These are phyloP conservation scores for Saturnispora diversa DNA, from an alignment of 805 yeast genomes.

Conservation along the genomic window DNA sequence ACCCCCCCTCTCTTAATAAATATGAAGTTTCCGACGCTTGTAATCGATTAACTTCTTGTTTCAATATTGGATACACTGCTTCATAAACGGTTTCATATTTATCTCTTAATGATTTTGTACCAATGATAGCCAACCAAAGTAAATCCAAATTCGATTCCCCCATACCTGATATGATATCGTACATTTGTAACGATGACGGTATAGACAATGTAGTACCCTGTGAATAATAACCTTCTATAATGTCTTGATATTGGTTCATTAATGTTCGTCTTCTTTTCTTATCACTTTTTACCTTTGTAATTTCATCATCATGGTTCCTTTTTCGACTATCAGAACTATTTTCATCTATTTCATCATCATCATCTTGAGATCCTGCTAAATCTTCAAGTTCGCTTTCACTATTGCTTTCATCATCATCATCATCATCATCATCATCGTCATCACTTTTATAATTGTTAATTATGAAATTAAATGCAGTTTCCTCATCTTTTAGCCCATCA, in stretches of 20 bases:
- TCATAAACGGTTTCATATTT: constrained; percentile 70
- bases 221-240: constrained; percentile 67
- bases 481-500: constrained; percentile 46
- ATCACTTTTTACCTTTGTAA: constrained; percentile 15
- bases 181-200: constrained; percentile 71
- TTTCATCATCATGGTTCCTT: no score
- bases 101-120: constrained; percentile 72
- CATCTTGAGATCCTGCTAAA: constrained; percentile 26
- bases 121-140: constrained; percentile 84
- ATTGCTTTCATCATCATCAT: constrained; percentile 30
- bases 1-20: constrained; percentile 1
- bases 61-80: constrained; percentile 60
- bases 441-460: constrained; percentile 34
- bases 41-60: constrained; percentile 76
- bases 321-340: no score
- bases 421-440: constrained; percentile 32
- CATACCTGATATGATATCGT: constrained; percentile 67
- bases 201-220: constrained; percentile 74
- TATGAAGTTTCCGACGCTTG: constrained; percentile 24
- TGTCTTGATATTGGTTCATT: constrained; percentile 41
- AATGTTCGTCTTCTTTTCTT: constrained; percentile 35
- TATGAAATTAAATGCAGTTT: constrained; percentile 51
- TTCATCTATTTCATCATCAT: constrained; percentile 20
- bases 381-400: constrained; percentile 27
- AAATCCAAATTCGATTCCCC: constrained; percentile 69